Evolutionary conservation across 768 basidiomycete species (phyloP), one percentile per base, ranked within the genome.

Genomic region (Paxillus rubicundulus): DNA sequence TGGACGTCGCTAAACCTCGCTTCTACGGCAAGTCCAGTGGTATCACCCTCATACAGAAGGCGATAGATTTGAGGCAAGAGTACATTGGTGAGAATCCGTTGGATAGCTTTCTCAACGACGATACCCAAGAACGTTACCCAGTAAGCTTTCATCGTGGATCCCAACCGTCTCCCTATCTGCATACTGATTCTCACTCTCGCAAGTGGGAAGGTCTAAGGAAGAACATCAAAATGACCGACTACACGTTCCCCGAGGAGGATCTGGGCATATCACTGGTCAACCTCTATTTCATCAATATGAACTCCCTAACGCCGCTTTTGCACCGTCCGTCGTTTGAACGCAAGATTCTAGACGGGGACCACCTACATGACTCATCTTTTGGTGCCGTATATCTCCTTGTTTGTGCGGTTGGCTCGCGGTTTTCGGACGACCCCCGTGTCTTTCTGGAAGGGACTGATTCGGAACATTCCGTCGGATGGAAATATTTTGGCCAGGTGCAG

Each of bases 301-400:
- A 92, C 60, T 53, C 75, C 17, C 72, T 78, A 49, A 60, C 80
- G 0, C 89, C 91, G 1, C 74, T 94, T 4, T 73, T 96, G 5
- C 91, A 93, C 59, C 78, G 83, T 4, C 83, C 82, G 0, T 80
- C 80, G 4, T 91, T 94, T 57, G 77, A 84, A 36, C 70, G 72
- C 21, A 70, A 74, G 14, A 58, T 86, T 20, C 59, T 56, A 1
- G 74, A 79, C 4, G 77, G 77, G 0, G 59, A 82, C 2, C 82
- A 89, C 59, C 63, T 74, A 16, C 66, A 59, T 1, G 74, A 88
- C 49, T 47, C 73, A 1, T 61, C 71, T 0, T 91, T 93, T 61
- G 81, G 76, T 0, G 68, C 78, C 1, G 77, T 80, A 0, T 77
- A 89, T 21, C 72, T 92, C 5, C 74, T 89, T 1, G 80, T 91